Evolutionary conservation across 768 basidiomycete species (phyloP), one percentile per base, ranked within the genome.

Genomic region (Astraeus odoratus): DNA sequence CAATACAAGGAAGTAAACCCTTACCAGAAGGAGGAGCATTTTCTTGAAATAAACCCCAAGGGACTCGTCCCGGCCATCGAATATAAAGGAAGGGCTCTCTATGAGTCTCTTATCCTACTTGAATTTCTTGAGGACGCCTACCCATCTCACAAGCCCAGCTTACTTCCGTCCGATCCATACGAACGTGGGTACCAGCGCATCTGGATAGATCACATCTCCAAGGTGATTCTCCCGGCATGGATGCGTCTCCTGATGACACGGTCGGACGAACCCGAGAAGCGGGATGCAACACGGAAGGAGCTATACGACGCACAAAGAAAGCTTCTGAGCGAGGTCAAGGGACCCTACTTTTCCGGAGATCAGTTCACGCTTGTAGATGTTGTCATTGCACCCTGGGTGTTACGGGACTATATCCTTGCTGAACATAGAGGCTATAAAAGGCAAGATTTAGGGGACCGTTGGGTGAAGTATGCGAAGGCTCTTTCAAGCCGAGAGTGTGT

Each of bases 61-160:
- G 83, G 84, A 5, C 72, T 85, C 35, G 82, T 86, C 9, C 83
- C 83, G 0, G 67, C 74, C 0, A 67, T 80, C 57, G 73, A 75
- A 42, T 74, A 75, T 44, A 56, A 65, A 26, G 67, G 66, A 15
- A 73, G 70, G 45, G 76, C 79, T 1, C 56, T 86, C 4, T 80
- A 84, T 63, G 83, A 85, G 51, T 80, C 77, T 4, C 69, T 80
- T 43, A 67, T 84, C 39, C 60, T 85, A 36, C 72, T 73, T 59
- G 81, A 85, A 59, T 81, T 81, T 59, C 67, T 85, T 47, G 81
- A 85, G 52, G 83, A 85, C 41, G 71, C 74, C 4, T 79, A 72
- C 56, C 50, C 48, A 8, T 39, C 52, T 6, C 47, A 70, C 48
- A 66, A 62, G 30, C 76, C 76, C 7, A 60, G 60, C 29, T 58